Base-by-base conservation (phyloP, 2,329 filamentous ascomycete genomes). In the Talaromyces atroroseus region DNA sequence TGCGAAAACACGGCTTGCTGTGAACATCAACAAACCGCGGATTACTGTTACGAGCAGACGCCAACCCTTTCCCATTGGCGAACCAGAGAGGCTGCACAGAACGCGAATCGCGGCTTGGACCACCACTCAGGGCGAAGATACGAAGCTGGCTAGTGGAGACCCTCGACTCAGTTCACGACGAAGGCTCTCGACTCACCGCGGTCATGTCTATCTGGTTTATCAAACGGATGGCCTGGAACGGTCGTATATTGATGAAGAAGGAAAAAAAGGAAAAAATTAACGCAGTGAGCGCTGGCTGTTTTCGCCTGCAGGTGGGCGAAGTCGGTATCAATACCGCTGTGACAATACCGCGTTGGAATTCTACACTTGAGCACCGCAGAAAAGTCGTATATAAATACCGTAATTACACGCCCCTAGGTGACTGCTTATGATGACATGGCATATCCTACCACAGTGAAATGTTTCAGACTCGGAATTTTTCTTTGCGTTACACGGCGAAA, bases 21-120 rank as follows among this genome's bases (percentile, higher is more conserved):
- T 20, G 36, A n/a, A 45, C 50, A 42, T 52, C 50, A 52, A 52
- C 50, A 52, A 51, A 52, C 49, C 49, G 49, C 34, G 49, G 49
- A 45, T 45, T 52, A 52, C 12, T 44, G 26, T 49, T 52, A 52
- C 46, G 24, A 53, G 32, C 45, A 38, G 44, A 52, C 21, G 50
- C 24, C 34, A 16, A 18, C 20, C 10, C 18, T 40, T 53, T 36
- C 32, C 66, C 71, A 72, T 72, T 71, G 70, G 66, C 69, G 69
- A 72, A 72, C 70, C 69, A 71, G 64, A 70, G 24, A 42, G 36
- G 57, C 45, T 23, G 32, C 46, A 18, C 2, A 47, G 45, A 34
- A 47, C 51, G 51, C 51, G 51, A 53, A 34, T 47, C 20, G 40
- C 26, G 26, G 50, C 18, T 21, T 34, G 40, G 20, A 18, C 10